Evolutionary conservation across 1,284 basidiomycete species (phyloP), one percentile per base, ranked within the genome.

Genomic region (Irpex sp.): DNA sequence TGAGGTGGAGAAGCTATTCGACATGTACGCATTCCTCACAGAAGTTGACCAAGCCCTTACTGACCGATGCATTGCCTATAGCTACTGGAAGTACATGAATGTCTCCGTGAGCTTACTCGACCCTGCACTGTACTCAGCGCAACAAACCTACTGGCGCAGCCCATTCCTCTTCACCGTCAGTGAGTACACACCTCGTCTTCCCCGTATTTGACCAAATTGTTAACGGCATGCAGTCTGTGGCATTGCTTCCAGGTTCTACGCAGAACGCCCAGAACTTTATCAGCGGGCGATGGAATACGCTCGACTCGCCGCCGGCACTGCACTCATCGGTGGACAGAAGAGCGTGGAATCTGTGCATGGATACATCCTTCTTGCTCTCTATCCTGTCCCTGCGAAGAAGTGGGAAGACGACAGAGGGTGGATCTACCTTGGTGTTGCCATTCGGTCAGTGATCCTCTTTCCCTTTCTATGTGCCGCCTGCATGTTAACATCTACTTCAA

Each of bases 341-440:
- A 88, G 84, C 64, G 86, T 93, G 51, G 91, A 93, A 69, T 84
- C 87, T 75, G 87, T 86, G 60, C 85, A 87, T 57, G 91, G 85
- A 2, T 93, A 88, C 71, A 86, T 92, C 63, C 76, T 93, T 2
- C 78, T 93, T 64, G 86, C 85, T 65, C 74, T 93, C 47, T 93
- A 91, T 69, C 91, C 91, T 5, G 81, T 88, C 0, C 90, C 91
- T 1, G 81, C 85, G 1, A 83, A 85, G 59, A 82, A 86, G 51
- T 92, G 90, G 89, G 89, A 92, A 67, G 91, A 93, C 62, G 89
- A 93, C 68, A 81, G 91, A 21, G 86, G 85, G 59, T 93, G 89
- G 89, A 74, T 93, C 5, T 92, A 91, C 73, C 83, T 92, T 37
- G 91, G 91, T 9, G 78, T 92, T 8, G 92, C 89, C 6, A 92